Percentiles rank a stretch among this genome's conserved stretches.
Conservation (phyloP, 495 filamentous ascomycete genomes). For the Trichodelitschia bisporula region DNA sequence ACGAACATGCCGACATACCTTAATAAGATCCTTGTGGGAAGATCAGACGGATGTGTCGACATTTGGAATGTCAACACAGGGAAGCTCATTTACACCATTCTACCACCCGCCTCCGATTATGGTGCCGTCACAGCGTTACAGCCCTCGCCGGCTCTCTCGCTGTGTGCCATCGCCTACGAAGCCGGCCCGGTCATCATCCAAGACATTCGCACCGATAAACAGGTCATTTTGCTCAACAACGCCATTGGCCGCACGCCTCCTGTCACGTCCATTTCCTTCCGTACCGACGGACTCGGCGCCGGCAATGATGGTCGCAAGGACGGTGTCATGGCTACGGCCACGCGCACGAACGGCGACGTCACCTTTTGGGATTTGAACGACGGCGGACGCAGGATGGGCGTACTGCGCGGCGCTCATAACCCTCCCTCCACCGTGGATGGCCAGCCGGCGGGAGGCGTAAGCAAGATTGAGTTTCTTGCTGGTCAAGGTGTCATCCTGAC, state of each 20-base stretch:
- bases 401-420: slow-evolving; percentile 67
- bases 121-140: slow-evolving; percentile 65
- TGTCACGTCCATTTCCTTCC: slow-evolving; percentile 69
- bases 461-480: slow-evolving; percentile 69
- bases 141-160: slow-evolving; percentile 54
- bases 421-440: slow-evolving; percentile 24
- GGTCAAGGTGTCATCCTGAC: slow-evolving; percentile 80
- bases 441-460: slow-evolving; percentile 32
- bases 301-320: slow-evolving; percentile 59
- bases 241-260: slow-evolving; percentile 24
- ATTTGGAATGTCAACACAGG: slow-evolving; percentile 93
- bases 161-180: slow-evolving; percentile 73
- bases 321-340: slow-evolving; percentile 71
- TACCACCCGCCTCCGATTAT: slow-evolving; percentile 33
- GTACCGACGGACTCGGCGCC: slow-evolving; percentile 73
- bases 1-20: slow-evolving; percentile 69
- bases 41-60: slow-evolving; percentile 69
- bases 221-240: slow-evolving; percentile 37
- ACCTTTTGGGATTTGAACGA: slow-evolving; percentile 90
- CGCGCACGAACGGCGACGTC: slow-evolving; percentile 49
- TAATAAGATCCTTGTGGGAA: slow-evolving; percentile 82
- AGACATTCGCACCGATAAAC: slow-evolving; percentile 52
- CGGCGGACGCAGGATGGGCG: slow-evolving; percentile 55
- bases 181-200: slow-evolving; percentile 55
- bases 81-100: slow-evolving; percentile 65